Base-by-base conservation (phyloP, 495 filamentous ascomycete genomes). In the Daldinia decipiens region DNA sequence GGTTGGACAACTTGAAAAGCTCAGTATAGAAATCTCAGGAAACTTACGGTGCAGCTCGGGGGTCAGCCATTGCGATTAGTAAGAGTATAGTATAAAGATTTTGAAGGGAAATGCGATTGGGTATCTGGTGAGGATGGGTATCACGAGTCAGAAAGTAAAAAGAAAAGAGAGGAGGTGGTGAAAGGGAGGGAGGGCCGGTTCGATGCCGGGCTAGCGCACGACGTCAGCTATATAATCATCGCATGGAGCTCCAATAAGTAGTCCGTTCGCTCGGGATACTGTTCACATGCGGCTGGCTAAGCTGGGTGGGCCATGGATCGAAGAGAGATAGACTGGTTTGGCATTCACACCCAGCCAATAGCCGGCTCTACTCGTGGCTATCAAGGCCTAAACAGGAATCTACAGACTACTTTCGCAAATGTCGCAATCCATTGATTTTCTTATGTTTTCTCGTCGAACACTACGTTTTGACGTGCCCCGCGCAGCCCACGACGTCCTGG, bases 31-130 rank as follows among this genome's bases (percentile, higher is more conserved):
- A 21, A 52, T 19, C 2, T n/a, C 3, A 51, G 53, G 40, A 38
- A 1, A 71, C 75, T 73, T 51, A 77, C 75, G 75, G 75, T 15
- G 54, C 69, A 59, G 75, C 63, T 63, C 75, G 65, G 36, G 63
- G 27, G 47, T 75, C 75, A 27, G 74, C 69, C 75, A 77, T 77
- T 53, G 64, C 36, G 50, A 39, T 54, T 65, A n/a, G 43, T 59
- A 32, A 24, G 27, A 52, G 40, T 56, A 32, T 13, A 15, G 31
- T 39, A 36, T 50, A 38, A 58, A 12, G 27, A 13, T 31, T 31
- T 40, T 39, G 39, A 5, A 59, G 43, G 38, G 7, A 15, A 17
- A 54, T 29, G 26, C 12, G 21, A 58, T 15, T 52, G 13, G 26
- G 34, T 57, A 32, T 40, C 24, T 6, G n/a, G 57, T 24, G 61